Base-by-base conservation (phyloP, 2,329 filamentous ascomycete genomes). In the Triangularia setosa region DNA sequence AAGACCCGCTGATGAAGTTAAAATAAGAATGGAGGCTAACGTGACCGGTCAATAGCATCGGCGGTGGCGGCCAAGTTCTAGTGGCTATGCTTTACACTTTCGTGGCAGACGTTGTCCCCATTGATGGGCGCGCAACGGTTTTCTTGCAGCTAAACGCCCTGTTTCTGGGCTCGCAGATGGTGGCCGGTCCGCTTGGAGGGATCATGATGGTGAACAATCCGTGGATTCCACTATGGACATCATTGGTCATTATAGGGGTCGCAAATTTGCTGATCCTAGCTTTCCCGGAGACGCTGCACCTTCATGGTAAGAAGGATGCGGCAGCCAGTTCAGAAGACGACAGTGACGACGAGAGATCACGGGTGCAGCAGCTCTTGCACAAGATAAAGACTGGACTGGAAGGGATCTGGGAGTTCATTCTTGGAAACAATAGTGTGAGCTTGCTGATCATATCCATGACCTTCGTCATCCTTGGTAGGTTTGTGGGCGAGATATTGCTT, bases 81-180 rank as follows among this genome's bases (percentile, higher is more conserved):
- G 66, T 68, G 1, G 79, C 80, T 59, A 81, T 83, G 78, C 63
- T 80, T 6, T 82, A 75, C 70, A 83, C 81, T 7, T 74, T 79
- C 40, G 64, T 81, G 12, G 75, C 78, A n/a, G 81, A 83, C 61
- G 76, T 80, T 1, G 71, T 78, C 0, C 78, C 78, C 0, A 71
- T 77, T 0, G 73, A 70, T 0, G 73, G 72, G 40, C 70, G 69
- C 27, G 79, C 80, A 4, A 73, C 74, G 8, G 71, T 76, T 30
- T 82, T 80, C 67, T 81, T 79, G 67, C 74, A 73, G n/a, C 59
- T 81, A 3, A 66, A 69, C 2, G 76, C 79, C 7, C 64, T 75
- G 1, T 75, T 74, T 11, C 72, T 81, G 2, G 65, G 75, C 30
- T 73, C 79, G n/a, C 74, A 75, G 30, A 73, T 81, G 4, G 57